phyloP scores from a whole-genome alignment of 1,284 basidiomycete genomes.

The Erythrobasidium hasegawianum region DNA sequence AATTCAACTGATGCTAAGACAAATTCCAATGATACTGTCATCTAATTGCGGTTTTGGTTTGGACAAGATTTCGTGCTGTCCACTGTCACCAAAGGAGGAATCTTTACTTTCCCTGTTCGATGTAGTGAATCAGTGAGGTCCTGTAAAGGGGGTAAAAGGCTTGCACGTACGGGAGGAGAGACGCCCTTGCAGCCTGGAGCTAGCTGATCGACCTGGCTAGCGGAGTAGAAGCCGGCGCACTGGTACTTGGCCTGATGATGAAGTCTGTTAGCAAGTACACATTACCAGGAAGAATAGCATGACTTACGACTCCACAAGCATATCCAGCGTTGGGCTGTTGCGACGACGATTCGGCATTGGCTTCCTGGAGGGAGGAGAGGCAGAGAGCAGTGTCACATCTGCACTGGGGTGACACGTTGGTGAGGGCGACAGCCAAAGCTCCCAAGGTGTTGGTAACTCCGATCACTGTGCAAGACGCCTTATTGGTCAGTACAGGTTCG shows the following conservation, averaged over 20 bases:
- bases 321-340: neutral
- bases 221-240: slow-evolving; percentile 4
- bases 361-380: slow-evolving; percentile 3
- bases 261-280: neutral
- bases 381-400: slow-evolving; percentile 1
- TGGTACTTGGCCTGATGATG: neutral
- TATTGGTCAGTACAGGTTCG: neutral
- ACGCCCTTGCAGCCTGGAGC: neutral
- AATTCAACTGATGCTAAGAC: no score
- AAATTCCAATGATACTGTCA: no score
- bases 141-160: no score
- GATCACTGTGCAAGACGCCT: neutral
- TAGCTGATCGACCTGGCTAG: neutral
- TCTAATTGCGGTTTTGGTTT: no score
- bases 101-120: no score
- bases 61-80: no score
- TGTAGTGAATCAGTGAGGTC: no score
- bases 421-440: slow-evolving; percentile 1
- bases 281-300: no score
- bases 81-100: no score
- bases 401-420: neutral
- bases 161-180: no score
- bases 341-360: neutral
- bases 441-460: slow-evolving; percentile 3
- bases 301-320: no score